These are phyloP conservation scores for Dactylellina sp. DNA, from an alignment of 2,329 filamentous ascomycete species.

Conservation along the genomic window DNA sequence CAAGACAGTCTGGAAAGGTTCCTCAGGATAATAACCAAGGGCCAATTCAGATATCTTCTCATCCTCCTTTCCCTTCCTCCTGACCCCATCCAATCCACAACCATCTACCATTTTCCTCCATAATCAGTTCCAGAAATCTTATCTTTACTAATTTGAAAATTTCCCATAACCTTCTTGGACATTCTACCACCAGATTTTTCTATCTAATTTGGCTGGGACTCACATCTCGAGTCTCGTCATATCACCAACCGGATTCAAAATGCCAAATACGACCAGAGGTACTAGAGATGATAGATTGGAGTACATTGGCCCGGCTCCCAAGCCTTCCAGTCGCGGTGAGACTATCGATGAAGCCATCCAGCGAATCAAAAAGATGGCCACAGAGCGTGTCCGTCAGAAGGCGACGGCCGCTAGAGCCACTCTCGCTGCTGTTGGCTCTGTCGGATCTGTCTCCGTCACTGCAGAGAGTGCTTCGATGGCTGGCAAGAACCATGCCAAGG, in stretches of 20 bases:
- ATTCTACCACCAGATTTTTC: conserved; percentile 1
- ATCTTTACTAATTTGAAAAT: conserved; percentile 46
- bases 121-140: conserved; percentile 9
- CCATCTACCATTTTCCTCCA: background rate
- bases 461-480: conserved; percentile 4
- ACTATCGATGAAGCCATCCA: conserved; percentile 44
- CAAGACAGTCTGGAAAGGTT: conserved; percentile 20
- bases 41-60: conserved; percentile 26
- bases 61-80: conserved; percentile 24
- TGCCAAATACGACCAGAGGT: conserved; percentile 2
- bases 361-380: conserved; percentile 50
- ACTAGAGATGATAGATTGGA: background rate
- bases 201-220: background rate
- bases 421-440: background rate
- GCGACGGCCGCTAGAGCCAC: conserved; percentile 29
- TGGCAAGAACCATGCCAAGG: background rate
- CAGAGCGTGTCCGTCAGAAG: conserved; percentile 45
- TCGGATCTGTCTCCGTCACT: background rate
- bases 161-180: background rate
- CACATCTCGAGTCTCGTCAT: background rate
- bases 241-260: background rate
- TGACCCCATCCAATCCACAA: conserved; percentile 4
- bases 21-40: conserved; percentile 49
- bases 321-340: background rate
- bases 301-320: background rate